Evolutionary conservation across 1,284 basidiomycete genomes (phyloP), one percentile per base, ranked within the genome.

Genomic region (Puccinia sorghi): DNA sequence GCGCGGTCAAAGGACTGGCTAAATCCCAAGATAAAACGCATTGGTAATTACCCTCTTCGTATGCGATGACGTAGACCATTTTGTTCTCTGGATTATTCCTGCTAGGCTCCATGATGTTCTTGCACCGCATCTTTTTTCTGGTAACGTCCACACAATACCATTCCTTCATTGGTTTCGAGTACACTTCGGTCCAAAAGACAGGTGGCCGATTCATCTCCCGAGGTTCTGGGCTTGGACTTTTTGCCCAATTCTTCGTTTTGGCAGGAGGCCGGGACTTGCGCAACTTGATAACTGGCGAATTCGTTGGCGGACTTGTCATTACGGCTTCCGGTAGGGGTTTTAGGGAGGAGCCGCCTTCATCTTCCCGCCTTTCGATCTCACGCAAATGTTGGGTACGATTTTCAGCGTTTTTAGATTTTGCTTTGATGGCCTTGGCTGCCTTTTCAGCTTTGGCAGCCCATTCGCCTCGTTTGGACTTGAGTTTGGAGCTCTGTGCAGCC

Each of bases 131-230:
- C 72, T 90, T 88, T 56, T 88, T 90, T 15, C 84, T 81, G 8
- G 95, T 88, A 4, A 94, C 93, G 84, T 99, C 97, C 57, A 98
- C 90, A 0, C 94, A 91, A 22, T 98, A 87, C 96, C 96, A 99
- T 56, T 90, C 90, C 63, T 89, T 90, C 85, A 97, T 94, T 0
- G 94, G 90, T 22, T 93, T 90, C 39, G 93, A 95, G 85, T 95
- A 99, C 0, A 97, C 93, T 85, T 99, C 97, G 0, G 93, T 93
- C 97, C 96, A 99, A 85, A 95, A 93, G 2, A 96, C 91, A 0
- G 96, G 97, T 1, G 94, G 91, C n/a, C 83, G 84, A 4, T 80
- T 80, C 80, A 70, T 71, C 39, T 67, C 43, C 17, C n/a, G 46
- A 8, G 64, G 74, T 48, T 56, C 74, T 25, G 74, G 74, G 25